Base-by-base conservation (phyloP, 257 asterid genomes). In the Solanum etuberosum region DNA sequence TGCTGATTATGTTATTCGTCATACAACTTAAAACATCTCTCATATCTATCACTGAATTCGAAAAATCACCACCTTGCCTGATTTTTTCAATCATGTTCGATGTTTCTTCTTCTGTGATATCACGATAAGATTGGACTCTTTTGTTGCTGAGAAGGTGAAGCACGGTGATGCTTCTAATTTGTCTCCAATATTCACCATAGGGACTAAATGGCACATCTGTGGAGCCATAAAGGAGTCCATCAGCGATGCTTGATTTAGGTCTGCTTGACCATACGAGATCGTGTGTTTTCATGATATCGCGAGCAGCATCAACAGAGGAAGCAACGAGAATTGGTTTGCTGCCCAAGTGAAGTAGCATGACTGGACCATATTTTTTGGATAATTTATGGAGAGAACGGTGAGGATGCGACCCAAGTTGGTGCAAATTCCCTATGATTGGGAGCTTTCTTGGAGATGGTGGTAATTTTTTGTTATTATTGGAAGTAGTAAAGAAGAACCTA, bases 401-500 rank as follows among this genome's bases (percentile, higher is more conserved):
- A 14, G 92, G 89, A 25, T 70, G 29, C 9, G 88, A 48, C 34
- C 90, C 86, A 2, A 92, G 65, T 12, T 92, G 95, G 4, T 88
- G 90, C 34, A 93, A 89, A 84, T 93, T 91, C 31, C 94, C 94
- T 7, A 91, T 20, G 21, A 92, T 88, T 2, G 93, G 93, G 13
- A 93, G 88, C 87, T 83, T 91, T 77, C 63, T 81, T 18, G 95
- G 94, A 16, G 93, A 92, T 10, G 93, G 93, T 7, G 93, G 93
- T 7, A 40, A 43, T 2, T 29, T 87, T 21, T 31, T 89, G 7
- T 18, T 65, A 27, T 77, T 23, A 12, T 9, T 77, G 2, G 83
- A 61, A 57, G 13, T 21, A 3, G 88, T 16, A 67, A n/a, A 81
- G 67, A 74, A 40, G 88, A 90, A 87, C 32, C 86, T 32, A 31